A percentile compares a stretch with the other conserved stretches of the same genome.
Conservation (phyloP, 108 stramenopile species). For the Halocafeteria seosinensis region DNA sequence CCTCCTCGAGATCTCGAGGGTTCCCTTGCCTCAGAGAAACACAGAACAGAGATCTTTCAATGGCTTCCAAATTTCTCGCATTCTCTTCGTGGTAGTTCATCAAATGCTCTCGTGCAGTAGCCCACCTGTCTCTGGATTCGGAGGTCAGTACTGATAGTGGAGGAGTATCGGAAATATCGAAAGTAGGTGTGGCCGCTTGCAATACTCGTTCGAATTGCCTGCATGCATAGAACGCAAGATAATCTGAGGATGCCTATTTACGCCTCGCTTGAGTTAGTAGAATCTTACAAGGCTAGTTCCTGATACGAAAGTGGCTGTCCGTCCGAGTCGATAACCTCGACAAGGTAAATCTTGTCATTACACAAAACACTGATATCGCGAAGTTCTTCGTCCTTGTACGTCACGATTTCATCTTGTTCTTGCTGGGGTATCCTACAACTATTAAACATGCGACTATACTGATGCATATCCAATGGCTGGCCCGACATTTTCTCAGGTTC, state of each 20-base stretch:
- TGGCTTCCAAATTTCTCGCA: constrained; percentile 7
- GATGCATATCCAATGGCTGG: constrained; percentile 1
- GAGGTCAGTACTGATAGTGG: constrained; percentile 9
- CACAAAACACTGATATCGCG: not conserved
- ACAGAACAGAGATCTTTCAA: constrained; percentile 19
- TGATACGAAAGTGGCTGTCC: not conserved
- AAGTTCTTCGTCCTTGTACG: not conserved
- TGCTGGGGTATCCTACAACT: not conserved
- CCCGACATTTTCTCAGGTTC: not conserved
- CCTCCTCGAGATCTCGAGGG: constrained; percentile 1
- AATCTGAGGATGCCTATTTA: not conserved
- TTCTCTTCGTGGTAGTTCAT: not conserved
- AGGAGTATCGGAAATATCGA: not conserved
- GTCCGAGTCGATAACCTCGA: constrained; percentile 1
- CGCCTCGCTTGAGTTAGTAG: not conserved
- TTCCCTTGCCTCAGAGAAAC: constrained; percentile 9
- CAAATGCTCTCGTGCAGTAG: constrained; percentile 10
- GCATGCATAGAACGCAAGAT: not conserved
- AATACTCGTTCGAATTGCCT: not conserved
- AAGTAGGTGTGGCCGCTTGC: not conserved
- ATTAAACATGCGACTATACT: constrained; percentile 15
- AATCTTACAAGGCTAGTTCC: not conserved
- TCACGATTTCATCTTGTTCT: not conserved
- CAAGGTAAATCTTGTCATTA: not conserved
- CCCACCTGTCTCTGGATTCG: constrained; percentile 11